These are phyloP conservation scores for Leucocoprinus leucothites DNA, from an alignment of 768 basidiomycete genomes.

Conservation along the genomic window DNA sequence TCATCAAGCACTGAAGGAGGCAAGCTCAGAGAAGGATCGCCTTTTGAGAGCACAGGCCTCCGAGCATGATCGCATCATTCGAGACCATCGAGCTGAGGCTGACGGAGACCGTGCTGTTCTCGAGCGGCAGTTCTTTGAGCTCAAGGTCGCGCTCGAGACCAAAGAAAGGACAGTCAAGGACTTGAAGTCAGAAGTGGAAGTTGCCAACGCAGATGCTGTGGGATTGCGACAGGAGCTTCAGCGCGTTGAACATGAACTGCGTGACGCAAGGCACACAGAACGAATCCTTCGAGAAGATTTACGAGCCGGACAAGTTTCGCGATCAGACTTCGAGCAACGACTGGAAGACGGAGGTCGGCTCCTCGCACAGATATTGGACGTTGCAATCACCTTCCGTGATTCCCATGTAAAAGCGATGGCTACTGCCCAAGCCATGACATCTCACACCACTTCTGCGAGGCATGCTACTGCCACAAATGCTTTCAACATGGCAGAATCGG, in stretches of 20 bases:
- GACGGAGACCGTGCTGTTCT: slow-evolving; percentile 92
- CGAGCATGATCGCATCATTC: slow-evolving; percentile 61
- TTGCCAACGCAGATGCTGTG: slow-evolving; percentile 64
- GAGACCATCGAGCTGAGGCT: slow-evolving; percentile 89
- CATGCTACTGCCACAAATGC: slow-evolving; percentile 31
- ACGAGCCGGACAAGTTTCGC: slow-evolving; percentile 63
- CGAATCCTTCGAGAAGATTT: slow-evolving; percentile 72
- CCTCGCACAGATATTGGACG: slow-evolving; percentile 78
- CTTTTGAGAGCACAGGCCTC: slow-evolving; percentile 70
- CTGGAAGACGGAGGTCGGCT: slow-evolving; percentile 66
- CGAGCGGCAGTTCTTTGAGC: slow-evolving; percentile 81
- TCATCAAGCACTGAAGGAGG: slow-evolving; percentile 61
- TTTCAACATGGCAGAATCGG: slow-evolving; percentile 41
- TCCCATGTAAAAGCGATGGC: slow-evolving; percentile 72
- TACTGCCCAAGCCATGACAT: slow-evolving; percentile 54
- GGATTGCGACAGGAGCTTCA: slow-evolving; percentile 73
- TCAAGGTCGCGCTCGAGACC: slow-evolving; percentile 60
- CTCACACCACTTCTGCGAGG: slow-evolving; percentile 50
- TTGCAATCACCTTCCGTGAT: slow-evolving; percentile 73
- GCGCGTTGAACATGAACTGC: slow-evolving; percentile 65
- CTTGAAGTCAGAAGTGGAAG: slow-evolving; percentile 53
- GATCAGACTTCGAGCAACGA: slow-evolving; percentile 63
- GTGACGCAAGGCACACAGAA: slow-evolving; percentile 65
- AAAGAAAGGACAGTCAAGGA: slow-evolving; percentile 63
- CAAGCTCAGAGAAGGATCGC: slow-evolving; percentile 75